Percentiles rank a stretch among this genome's conserved stretches.
Conservation (phyloP, 192 early-diverging fungal species). For the Coemansia sp. region DNA sequence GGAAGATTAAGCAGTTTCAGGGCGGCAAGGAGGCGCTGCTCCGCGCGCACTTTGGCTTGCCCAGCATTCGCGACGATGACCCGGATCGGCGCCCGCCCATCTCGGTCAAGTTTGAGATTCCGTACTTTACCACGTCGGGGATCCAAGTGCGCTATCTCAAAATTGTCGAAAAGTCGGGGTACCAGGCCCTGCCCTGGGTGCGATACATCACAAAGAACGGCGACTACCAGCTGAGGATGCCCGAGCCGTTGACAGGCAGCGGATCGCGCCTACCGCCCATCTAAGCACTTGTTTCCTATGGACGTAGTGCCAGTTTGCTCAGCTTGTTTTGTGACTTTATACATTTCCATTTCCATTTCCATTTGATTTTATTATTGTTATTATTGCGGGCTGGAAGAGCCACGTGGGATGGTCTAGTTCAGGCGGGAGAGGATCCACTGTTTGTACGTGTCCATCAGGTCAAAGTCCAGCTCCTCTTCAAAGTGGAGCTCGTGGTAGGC, state of each 20-base stretch:
- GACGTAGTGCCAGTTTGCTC: no score
- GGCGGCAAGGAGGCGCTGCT: constrained; percentile 97
- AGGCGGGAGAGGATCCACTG: constrained; percentile 46
- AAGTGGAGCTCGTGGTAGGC: constrained; percentile 56
- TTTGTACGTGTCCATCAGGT: constrained; percentile 30
- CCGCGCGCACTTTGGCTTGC: constrained; percentile 84
- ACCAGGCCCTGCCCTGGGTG: constrained; percentile 89
- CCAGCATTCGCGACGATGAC: constrained; percentile 84
- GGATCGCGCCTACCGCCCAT: constrained; percentile 69
- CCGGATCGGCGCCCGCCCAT: constrained; percentile 82
- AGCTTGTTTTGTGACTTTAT: no score
- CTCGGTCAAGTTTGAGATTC: constrained; percentile 86
- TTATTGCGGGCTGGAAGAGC: neutral
- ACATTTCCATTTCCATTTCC: no score
- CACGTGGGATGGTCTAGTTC: neutral
- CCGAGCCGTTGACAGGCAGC: constrained; percentile 76
- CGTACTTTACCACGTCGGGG: constrained; percentile 88
- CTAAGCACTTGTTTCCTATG: constrained; percentile 31
- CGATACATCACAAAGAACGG: constrained; percentile 90
- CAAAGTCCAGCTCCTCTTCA: constrained; percentile 42
- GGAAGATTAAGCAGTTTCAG: constrained; percentile 99
- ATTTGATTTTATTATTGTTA: neutral
- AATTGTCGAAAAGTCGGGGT: constrained; percentile 89
- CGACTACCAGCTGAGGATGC: constrained; percentile 95
- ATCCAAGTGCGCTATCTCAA: constrained; percentile 92